Conservation (phyloP, 2,329 filamentous ascomycete genomes). For the Colletotrichum graminicola region DNA sequence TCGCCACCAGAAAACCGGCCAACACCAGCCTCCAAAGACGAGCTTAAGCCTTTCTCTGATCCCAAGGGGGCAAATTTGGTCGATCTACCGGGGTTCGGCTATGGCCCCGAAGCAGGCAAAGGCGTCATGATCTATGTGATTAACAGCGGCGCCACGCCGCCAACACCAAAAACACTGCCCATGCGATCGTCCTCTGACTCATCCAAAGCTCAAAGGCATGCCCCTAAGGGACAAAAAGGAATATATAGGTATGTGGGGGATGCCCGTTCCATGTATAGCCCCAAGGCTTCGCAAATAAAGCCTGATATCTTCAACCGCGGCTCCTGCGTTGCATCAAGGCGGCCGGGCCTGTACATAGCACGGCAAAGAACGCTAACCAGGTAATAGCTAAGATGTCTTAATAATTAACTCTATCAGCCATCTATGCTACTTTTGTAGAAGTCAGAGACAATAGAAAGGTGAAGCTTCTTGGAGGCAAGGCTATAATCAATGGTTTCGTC, state of each 20-base stretch:
- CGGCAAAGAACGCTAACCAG: constrained; percentile 27
- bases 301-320: constrained; percentile 5
- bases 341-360: constrained; percentile 18
- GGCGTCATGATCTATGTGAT: constrained; percentile 30
- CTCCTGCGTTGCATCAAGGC: constrained; percentile 28
- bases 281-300: neutral
- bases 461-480: constrained; percentile 17
- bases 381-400: constrained; percentile 7
- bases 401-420: neutral
- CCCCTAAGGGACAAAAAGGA: constrained; percentile 13
- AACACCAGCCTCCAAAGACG: constrained; percentile 9
- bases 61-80: constrained; percentile 10
- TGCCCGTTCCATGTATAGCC: constrained; percentile 4
- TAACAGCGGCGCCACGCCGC: constrained; percentile 18
- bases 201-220: neutral
- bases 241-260: constrained; percentile 16
- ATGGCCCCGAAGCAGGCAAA: constrained; percentile 14
- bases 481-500: constrained; percentile 10
- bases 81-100: constrained; percentile 17
- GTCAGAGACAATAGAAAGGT: constrained; percentile 15
- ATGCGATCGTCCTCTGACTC: no score
- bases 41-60: constrained; percentile 29
- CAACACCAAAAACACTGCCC: constrained; percentile 1
- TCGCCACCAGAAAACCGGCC: neutral
- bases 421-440: neutral